phyloP scores from a whole-genome alignment of 2,329 filamentous ascomycete genomes.

The Drechslerella stenobrocha region DNA sequence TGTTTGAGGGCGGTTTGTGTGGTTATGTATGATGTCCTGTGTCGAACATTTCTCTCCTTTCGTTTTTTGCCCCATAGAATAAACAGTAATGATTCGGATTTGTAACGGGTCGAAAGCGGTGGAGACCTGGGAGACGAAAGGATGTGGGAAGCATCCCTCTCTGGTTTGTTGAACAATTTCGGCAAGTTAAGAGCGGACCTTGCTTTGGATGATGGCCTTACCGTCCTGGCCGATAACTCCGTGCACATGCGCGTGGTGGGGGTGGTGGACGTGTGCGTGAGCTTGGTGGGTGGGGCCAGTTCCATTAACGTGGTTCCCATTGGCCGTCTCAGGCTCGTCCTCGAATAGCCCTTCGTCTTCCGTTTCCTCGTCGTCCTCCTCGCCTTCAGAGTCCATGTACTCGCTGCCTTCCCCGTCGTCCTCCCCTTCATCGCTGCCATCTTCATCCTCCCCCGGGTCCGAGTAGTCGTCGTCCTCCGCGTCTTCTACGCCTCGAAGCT shows the following conservation, averaged over 20 bases:
- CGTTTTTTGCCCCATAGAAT: too few species aligned
- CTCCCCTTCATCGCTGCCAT: constrained; percentile 63
- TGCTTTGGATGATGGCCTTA: neutral
- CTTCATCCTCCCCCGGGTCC: constrained; percentile 62
- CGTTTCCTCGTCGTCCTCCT: constrained; percentile 66
- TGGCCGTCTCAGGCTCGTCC: constrained; percentile 67
- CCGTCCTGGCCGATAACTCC: neutral
- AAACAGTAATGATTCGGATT: too few species aligned
- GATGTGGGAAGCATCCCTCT: too few species aligned
- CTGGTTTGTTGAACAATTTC: too few species aligned
- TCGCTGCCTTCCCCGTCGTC: constrained; percentile 55
- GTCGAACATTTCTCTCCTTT: too few species aligned
- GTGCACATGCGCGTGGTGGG: neutral
- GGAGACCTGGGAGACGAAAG: too few species aligned
- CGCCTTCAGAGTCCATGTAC: constrained; percentile 66
- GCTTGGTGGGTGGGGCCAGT: constrained; percentile 14
- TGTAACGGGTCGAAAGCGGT: too few species aligned
- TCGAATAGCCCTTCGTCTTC: constrained; percentile 66
- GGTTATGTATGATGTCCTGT: too few species aligned
- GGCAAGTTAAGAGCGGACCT: neutral
- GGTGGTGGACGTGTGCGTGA: constrained; percentile 9
- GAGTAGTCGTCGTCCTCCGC: constrained; percentile 61
- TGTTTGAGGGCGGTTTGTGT: too few species aligned
- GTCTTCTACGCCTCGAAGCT: constrained; percentile 63
- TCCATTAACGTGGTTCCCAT: constrained; percentile 57